Percentiles rank a stretch among this genome's conserved stretches.
Conservation (phyloP, 345 rosid species). For the Durio zibethinus region DNA sequence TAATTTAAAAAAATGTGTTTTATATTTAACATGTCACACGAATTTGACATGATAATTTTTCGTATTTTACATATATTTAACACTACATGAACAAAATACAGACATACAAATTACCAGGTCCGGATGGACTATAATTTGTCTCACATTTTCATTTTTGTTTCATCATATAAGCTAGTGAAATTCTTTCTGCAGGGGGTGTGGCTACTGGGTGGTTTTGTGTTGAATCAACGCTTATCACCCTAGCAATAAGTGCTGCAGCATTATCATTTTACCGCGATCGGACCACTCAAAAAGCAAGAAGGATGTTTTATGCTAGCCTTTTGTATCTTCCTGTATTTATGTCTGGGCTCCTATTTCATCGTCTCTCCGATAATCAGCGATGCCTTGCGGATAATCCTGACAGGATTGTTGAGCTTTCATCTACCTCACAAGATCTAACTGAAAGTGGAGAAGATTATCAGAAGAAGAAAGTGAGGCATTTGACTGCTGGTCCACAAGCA, state of each 20-base stretch:
- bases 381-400: conserved; percentile 20
- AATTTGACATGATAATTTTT: no score
- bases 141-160: not conserved
- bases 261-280: conserved; percentile 72
- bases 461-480: conserved; percentile 15
- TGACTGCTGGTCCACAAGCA: conserved; percentile 18
- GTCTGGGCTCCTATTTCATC: conserved; percentile 76
- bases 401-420: conserved; percentile 18
- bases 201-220: conserved; percentile 78
- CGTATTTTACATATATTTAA: no score
- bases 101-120: no score
- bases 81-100: no score
- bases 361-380: conserved; percentile 38
- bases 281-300: conserved; percentile 64
- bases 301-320: conserved; percentile 84
- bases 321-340: conserved; percentile 87
- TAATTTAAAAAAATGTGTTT: no score
- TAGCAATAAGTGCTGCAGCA: conserved; percentile 77
- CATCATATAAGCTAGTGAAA: conserved; percentile 3
- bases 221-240: conserved; percentile 64
- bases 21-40: no score
- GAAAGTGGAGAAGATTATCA: conserved; percentile 20
- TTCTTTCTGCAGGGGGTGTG: conserved; percentile 60
- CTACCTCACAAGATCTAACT: conserved; percentile 14
- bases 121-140: not conserved